Evolutionary conservation across 2,329 filamentous ascomycete species (phyloP).

Genomic region (Clarireedia homoeocarpa): DNA sequence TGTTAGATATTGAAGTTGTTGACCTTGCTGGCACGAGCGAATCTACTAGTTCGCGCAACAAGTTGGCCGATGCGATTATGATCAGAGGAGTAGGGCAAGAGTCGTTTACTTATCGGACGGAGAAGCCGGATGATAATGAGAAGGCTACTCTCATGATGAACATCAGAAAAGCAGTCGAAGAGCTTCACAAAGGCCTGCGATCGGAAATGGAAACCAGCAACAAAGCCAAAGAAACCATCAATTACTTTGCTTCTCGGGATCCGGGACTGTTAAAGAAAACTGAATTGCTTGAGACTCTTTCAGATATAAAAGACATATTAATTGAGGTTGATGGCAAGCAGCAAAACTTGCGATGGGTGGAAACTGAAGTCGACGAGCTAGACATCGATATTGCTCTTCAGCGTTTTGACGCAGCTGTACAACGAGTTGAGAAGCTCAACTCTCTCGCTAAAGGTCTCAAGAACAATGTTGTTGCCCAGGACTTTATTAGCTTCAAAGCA

Average conservation of each 20-base stretch:
- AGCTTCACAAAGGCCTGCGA: conserved; percentile 76
- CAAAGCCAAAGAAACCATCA: conserved; percentile 75
- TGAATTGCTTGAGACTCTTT: conserved; percentile 70
- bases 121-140: conserved; percentile 69
- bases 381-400: conserved; percentile 95
- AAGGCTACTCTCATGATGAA: conserved; percentile 79
- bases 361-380: conserved; percentile 88
- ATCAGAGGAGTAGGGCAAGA: conserved; percentile 78
- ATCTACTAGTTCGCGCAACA: conserved; percentile 47
- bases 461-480: conserved; percentile 79
- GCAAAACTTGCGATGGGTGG: conserved; percentile 92
- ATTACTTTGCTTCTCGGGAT: conserved; percentile 75
- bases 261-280: conserved; percentile 70
- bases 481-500: conserved; percentile 86
- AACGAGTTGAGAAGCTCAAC: conserved; percentile 76
- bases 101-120: conserved; percentile 89
- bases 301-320: conserved; percentile 75
- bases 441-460: conserved; percentile 71
- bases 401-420: conserved; percentile 76
- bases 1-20: conserved; percentile 87
- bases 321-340: conserved; percentile 96
- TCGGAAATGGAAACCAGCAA: conserved; percentile 83
- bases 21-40: conserved; percentile 68
- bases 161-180: conserved; percentile 87
- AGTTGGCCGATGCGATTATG: conserved; percentile 80